Conservation (phyloP, 805 yeast genomes). For the Barnettozyma botsteinii region DNA sequence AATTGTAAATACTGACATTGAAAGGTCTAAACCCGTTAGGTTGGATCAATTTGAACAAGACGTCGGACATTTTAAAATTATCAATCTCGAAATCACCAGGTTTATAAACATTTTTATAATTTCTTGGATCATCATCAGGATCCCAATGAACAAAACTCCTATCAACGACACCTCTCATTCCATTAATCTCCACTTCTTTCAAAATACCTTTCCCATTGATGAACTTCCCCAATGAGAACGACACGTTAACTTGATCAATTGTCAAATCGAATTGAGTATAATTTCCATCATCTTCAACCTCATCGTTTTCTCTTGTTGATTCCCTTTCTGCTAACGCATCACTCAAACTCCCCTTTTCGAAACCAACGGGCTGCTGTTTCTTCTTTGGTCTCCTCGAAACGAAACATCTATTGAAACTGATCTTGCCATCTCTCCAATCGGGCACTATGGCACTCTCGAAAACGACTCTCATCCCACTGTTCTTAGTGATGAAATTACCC, state of each 20-base stretch:
- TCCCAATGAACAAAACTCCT: conserved; percentile 83
- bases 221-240: conserved; percentile 82
- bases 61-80: conserved; percentile 76
- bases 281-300: conserved; percentile 75
- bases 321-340: conserved; percentile 52
- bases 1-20: conserved; percentile 79
- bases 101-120: conserved; percentile 62
- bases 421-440: conserved; percentile 84
- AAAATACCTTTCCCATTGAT: conserved; percentile 84
- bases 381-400: conserved; percentile 77
- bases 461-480: conserved; percentile 74
- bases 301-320: conserved; percentile 22
- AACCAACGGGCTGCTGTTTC: conserved; percentile 33
- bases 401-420: conserved; percentile 77
- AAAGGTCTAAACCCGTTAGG: conserved; percentile 80
- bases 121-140: conserved; percentile 75
- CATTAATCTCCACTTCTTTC: conserved; percentile 72
- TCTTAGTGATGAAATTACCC: conserved; percentile 79
- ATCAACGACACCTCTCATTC: conserved; percentile 89
- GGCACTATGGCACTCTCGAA: conserved; percentile 95
- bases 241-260: conserved; percentile 75
- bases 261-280: conserved; percentile 94
- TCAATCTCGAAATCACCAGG: conserved; percentile 95
- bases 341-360: conserved; percentile 67
- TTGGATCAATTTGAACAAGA: conserved; percentile 72